Conservation (phyloP, 1,139 yeast genomes). For the Scheffersomyces lignicola region DNA sequence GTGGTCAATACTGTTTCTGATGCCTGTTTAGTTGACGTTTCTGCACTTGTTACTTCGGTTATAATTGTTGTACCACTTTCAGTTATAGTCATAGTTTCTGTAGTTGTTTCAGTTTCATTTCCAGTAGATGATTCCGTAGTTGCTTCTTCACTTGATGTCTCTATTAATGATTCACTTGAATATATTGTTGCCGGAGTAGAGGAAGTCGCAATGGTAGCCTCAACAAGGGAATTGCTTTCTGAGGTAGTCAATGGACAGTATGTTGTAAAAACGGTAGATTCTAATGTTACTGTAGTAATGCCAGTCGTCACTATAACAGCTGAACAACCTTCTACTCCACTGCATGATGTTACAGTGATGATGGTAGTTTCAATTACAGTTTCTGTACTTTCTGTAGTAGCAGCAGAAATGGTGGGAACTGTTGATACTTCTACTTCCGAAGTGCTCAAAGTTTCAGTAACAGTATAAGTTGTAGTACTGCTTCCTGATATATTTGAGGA, state of each 20-base stretch:
- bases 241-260: constrained; percentile 1
- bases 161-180: too few species aligned
- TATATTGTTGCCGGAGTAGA: too few species aligned
- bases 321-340: not conserved
- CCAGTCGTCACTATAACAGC: not conserved
- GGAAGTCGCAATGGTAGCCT: not conserved
- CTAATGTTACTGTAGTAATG: not conserved
- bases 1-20: not conserved
- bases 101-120: not conserved
- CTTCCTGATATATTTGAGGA: not conserved
- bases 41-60: not conserved
- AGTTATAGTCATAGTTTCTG: constrained; percentile 1
- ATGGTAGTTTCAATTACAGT: constrained; percentile 1
- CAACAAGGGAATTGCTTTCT: not conserved
- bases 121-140: not conserved
- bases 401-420: too few species aligned
- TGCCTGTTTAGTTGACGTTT: not conserved
- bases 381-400: not conserved
- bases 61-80: not conserved
- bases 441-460: not conserved
- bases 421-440: too few species aligned
- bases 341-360: not conserved
- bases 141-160: too few species aligned
- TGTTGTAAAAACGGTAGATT: not conserved
- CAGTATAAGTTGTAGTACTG: not conserved